Evolutionary conservation across 495 filamentous ascomycete species (phyloP).

Genomic region (Podospora pseudocomata): DNA sequence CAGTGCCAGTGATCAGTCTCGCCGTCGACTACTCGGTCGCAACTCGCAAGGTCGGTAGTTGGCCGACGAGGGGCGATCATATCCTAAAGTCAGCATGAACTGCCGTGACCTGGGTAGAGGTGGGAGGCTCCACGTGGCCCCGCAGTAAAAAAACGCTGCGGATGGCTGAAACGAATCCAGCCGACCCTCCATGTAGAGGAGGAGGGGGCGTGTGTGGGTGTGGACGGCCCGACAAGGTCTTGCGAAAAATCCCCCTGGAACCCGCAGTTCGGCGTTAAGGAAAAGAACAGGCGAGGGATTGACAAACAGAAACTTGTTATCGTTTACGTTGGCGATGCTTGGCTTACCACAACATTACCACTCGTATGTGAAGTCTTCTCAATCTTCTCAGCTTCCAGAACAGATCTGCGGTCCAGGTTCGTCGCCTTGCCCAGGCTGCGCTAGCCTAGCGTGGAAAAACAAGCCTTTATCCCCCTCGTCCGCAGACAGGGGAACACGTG

Average conservation of each 20-base stretch:
- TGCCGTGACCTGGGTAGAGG: background rate
- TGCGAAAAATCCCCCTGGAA: background rate
- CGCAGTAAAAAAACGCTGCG: background rate
- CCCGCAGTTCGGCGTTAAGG: background rate
- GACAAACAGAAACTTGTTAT: background rate
- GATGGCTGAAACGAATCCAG: background rate
- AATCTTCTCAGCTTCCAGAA: background rate
- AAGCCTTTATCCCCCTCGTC: conserved; percentile 27
- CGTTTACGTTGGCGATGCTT: background rate
- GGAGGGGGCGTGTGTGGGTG: background rate
- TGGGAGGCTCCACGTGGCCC: background rate
- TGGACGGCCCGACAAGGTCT: background rate
- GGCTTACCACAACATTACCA: background rate
- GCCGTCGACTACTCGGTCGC: no score
- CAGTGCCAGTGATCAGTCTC: no score
- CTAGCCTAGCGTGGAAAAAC: conserved; percentile 22
- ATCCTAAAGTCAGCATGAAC: background rate
- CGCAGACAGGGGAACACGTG: conserved; percentile 25
- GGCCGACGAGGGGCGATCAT: background rate
- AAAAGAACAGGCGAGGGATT: background rate
- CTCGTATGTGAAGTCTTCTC: background rate
- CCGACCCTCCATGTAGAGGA: background rate
- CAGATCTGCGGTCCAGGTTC: background rate
- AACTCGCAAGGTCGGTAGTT: no score
- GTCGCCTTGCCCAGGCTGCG: conserved; percentile 4